Base-by-base conservation (phyloP, 495 filamentous ascomycete species). In the Penicillium soppii region DNA sequence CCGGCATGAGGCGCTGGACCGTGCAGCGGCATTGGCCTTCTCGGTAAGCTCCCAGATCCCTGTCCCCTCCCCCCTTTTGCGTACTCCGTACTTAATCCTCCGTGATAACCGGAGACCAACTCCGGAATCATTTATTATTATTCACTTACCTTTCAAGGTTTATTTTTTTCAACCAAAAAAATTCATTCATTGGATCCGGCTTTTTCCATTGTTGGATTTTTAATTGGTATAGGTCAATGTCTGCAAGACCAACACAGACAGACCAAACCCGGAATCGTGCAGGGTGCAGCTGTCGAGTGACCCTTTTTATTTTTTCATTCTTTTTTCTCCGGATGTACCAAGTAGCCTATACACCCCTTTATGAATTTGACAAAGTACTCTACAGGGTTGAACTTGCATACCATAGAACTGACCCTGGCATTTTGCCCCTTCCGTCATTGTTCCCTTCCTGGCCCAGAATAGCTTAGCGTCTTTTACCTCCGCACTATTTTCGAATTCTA, bases 341-440 rank as follows among this genome's bases (percentile, higher is more conserved):
- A 40, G 35, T 47, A 37, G 32, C 44, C 13, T 13, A 30, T n/a
- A 13, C 32, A 6, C 47, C 46, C 36, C 35, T 30, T 37, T 50
- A 21, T 49, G 23, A 10, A 21, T 49, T n/a, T 36, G 33, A 3
- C 40, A 47, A 47, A 38, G 37, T 33, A 26, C 22, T 25, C 40
- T 56, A 56, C 59, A 62, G 59, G 56, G 52, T 47, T 52, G 55
- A n/a, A 58, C 52, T 53, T 56, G 52, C 59, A 62, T 62, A 53
- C 54, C 52, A 37, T 41, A 20, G 29, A 20, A 40, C 10, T 23
- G 8, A 22, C 37, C 33, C 36, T 42, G 57, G 29, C 48, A 55
- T 53, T 63, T 69, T 54, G 58, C 66, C 66, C 61, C 68, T 71
- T 69, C 62, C 68, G 68, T 71, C 68, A 69, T 71, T 52, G 38